These are phyloP conservation scores for Aeminium ludgeri DNA, from an alignment of 495 filamentous ascomycete species.

Conservation along the genomic window DNA sequence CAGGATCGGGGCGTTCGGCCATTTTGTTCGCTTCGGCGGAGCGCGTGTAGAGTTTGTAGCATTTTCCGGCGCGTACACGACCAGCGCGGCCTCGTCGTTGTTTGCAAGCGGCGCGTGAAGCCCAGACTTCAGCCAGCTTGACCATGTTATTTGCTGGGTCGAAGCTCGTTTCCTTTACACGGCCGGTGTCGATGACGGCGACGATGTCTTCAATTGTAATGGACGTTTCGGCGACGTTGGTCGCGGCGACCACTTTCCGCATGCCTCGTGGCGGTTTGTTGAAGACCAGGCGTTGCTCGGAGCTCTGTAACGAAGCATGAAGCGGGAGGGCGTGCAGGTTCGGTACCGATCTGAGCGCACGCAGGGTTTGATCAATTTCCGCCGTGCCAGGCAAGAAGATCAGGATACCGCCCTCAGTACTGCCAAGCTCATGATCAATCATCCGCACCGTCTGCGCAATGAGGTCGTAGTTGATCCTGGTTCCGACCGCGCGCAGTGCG, in stretches of 20 bases:
- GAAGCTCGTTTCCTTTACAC: conserved; percentile 91
- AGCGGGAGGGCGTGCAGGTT: conserved; percentile 69
- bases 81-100: conserved; percentile 92
- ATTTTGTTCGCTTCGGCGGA: conserved; percentile 63
- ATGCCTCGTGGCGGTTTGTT: conserved; percentile 55
- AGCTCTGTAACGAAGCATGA: conserved; percentile 77
- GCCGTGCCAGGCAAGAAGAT: conserved; percentile 81
- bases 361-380: conserved; percentile 73
- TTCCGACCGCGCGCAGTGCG: conserved; percentile 7
- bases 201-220: conserved; percentile 97
- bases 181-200: conserved; percentile 86
- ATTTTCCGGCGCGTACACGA: conserved; percentile 73
- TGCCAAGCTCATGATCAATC: conserved; percentile 59
- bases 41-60: conserved; percentile 89
- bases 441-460: conserved; percentile 59
- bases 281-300: conserved; percentile 79
- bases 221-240: conserved; percentile 94
- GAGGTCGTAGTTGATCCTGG: conserved; percentile 77
- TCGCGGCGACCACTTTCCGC: conserved; percentile 82
- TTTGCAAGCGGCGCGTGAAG: conserved; percentile 84
- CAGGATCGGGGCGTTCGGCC: conserved; percentile 78
- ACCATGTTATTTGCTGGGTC: conserved; percentile 89
- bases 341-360: conserved; percentile 47
- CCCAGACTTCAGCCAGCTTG: conserved; percentile 86
- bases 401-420: conserved; percentile 65